Conservation (phyloP, 2,329 filamentous ascomycete species). For the Hortaea sp. region DNA sequence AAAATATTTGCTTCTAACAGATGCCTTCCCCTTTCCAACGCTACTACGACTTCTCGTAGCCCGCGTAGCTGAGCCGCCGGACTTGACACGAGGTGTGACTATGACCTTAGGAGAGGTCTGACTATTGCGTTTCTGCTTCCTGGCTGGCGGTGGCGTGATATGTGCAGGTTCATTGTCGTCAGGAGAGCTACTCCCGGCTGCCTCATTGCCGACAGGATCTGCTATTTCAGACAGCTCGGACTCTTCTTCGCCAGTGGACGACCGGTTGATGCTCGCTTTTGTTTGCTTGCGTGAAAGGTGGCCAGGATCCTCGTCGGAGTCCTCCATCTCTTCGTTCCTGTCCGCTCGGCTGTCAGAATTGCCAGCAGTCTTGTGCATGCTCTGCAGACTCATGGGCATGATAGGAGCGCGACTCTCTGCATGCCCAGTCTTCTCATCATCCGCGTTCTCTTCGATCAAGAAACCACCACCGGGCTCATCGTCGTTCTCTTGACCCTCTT, state of each 20-base stretch:
- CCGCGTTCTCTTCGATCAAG: constrained; percentile 27
- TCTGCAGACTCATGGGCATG: constrained; percentile 18
- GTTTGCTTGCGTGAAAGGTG: constrained; percentile 1
- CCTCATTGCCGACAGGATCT: too few relatives aligned
- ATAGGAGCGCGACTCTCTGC: constrained; percentile 8
- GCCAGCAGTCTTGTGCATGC: constrained; percentile 10
- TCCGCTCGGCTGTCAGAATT: constrained; percentile 14
- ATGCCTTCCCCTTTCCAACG: constrained; percentile 1
- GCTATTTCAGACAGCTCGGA: constrained; percentile 1
- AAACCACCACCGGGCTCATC: constrained; percentile 27
- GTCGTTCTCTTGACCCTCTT: constrained; percentile 14
- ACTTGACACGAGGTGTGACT: background rate
- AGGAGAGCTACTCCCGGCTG: too few relatives aligned
- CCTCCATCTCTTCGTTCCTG: background rate
- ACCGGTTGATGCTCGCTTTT: constrained; percentile 1
- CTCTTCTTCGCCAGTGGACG: background rate
- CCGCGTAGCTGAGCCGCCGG: background rate
- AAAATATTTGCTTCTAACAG: constrained; percentile 22
- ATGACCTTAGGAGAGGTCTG: background rate
- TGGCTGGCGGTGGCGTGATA: background rate
- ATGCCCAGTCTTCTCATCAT: constrained; percentile 5
- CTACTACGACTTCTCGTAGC: background rate
- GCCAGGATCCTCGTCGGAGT: background rate
- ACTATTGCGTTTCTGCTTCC: constrained; percentile 1
- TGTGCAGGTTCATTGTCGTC: too few relatives aligned